These are phyloP conservation scores for Myriosclerotinia scirpicola DNA, from an alignment of 2,329 filamentous ascomycete species.

Conservation along the genomic window DNA sequence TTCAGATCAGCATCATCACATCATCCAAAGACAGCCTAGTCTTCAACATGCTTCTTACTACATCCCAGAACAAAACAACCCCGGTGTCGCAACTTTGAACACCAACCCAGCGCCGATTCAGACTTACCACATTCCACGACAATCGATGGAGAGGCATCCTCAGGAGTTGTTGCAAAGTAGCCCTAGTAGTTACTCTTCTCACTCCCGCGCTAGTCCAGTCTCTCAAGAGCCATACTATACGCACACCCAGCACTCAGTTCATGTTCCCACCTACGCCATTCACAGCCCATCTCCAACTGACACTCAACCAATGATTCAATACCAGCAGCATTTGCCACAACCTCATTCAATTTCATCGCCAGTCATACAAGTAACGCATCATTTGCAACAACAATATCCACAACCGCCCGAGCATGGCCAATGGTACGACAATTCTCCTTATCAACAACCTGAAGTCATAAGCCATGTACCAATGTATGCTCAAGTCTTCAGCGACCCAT, in stretches of 20 bases:
- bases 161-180: slow-evolving; percentile 56
- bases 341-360: slow-evolving; percentile 37
- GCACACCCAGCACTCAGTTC: slow-evolving; percentile 48
- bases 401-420: slow-evolving; percentile 47
- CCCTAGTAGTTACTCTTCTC: slow-evolving; percentile 57
- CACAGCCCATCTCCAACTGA: slow-evolving; percentile 52
- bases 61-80: slow-evolving; percentile 61
- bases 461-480: slow-evolving; percentile 54
- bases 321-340: slow-evolving; percentile 39
- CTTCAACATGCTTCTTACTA: slow-evolving; percentile 46
- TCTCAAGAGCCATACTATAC: slow-evolving; percentile 58
- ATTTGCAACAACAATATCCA: slow-evolving; percentile 45
- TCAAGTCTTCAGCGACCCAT: slow-evolving; percentile 55
- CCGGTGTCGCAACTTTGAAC: slow-evolving; percentile 62
- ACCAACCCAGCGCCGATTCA: slow-evolving; percentile 50
- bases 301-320: slow-evolving; percentile 44
- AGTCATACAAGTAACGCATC: slow-evolving; percentile 37
- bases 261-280: slow-evolving; percentile 50
- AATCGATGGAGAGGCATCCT: slow-evolving; percentile 46
- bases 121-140: slow-evolving; percentile 47
- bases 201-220: slow-evolving; percentile 54
- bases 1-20: slow-evolving; percentile 47
- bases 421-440: slow-evolving; percentile 54
- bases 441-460: slow-evolving; percentile 56
- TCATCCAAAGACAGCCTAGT: slow-evolving; percentile 40